phyloP scores from a whole-genome alignment of 352 stramenopile genomes.

The Globisporangium alternatum region DNA sequence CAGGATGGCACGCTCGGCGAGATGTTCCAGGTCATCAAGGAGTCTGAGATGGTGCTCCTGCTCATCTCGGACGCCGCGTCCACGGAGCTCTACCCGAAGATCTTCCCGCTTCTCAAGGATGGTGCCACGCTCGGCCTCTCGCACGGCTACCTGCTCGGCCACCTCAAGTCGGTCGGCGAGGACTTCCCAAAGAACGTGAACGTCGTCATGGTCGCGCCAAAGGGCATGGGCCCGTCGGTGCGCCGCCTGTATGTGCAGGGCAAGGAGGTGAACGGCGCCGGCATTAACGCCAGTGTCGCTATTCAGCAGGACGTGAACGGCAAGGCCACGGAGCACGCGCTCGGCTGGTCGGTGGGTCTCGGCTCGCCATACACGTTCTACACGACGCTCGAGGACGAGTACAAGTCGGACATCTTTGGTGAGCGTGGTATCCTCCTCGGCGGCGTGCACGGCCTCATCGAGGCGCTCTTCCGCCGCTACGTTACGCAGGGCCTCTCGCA shows the following conservation, averaged over 20 bases:
- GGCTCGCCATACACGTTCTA: constrained; percentile 98
- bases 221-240: constrained; percentile 97
- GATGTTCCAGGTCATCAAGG: constrained; percentile 96
- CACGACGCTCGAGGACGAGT: constrained; percentile 95
- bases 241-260: constrained; percentile 97
- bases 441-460: constrained; percentile 96
- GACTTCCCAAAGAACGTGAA: constrained; percentile 96
- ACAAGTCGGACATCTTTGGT: constrained; percentile 98
- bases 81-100: constrained; percentile 95
- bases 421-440: constrained; percentile 97
- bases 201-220: constrained; percentile 98
- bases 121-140: constrained; percentile 95
- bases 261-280: constrained; percentile 97
- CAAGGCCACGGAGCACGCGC: constrained; percentile 92
- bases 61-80: constrained; percentile 96
- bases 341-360: constrained; percentile 96
- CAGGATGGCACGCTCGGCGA: constrained; percentile 93
- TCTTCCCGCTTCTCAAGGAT: constrained; percentile 95
- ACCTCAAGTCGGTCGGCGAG: constrained; percentile 95
- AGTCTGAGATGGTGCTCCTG: constrained; percentile 96
- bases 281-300: constrained; percentile 97
- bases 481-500: constrained; percentile 91
- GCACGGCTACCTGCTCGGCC: constrained; percentile 96
- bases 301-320: constrained; percentile 95
- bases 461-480: constrained; percentile 97